Percentiles rank a stretch among this genome's conserved stretches.
phyloP scores from a whole-genome alignment of 2,329 filamentous ascomycete genomes.

The Colletotrichum musicola region DNA sequence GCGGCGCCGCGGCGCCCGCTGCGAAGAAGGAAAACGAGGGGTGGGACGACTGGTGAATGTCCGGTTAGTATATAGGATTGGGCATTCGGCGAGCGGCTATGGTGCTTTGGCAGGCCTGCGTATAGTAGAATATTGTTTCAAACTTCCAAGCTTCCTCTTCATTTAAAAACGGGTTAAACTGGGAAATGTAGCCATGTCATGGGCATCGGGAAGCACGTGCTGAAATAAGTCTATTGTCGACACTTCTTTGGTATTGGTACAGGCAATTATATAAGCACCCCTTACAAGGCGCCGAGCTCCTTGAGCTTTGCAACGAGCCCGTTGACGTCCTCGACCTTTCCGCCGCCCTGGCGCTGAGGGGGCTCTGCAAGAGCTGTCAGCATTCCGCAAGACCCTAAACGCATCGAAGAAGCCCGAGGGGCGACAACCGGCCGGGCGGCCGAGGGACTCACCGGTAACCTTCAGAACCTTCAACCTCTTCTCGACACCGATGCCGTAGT shows the following conservation, averaged over 20 bases:
- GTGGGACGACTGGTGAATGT: slow-evolving; percentile 73
- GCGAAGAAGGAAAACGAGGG: slow-evolving; percentile 67
- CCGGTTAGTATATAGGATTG: slow-evolving; percentile 9
- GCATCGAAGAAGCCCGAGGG: neutral
- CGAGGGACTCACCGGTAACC: slow-evolving; percentile 78
- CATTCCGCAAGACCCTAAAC: neutral
- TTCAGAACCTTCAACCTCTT: slow-evolving; percentile 89
- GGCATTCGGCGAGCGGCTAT: slow-evolving; percentile 38
- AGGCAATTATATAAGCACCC: slow-evolving; percentile 13
- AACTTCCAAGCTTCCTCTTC: too few species aligned
- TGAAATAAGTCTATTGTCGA: slow-evolving; percentile 30
- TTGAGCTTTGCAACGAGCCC: slow-evolving; percentile 95
- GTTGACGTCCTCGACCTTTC: slow-evolving; percentile 97
- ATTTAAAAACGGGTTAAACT: too few species aligned
- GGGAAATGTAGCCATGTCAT: neutral
- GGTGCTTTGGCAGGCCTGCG: slow-evolving; percentile 32
- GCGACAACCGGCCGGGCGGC: neutral
- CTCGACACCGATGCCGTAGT: slow-evolving; percentile 82
- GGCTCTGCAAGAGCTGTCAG: slow-evolving; percentile 73
- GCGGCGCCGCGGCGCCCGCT: slow-evolving; percentile 46
- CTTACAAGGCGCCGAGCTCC: slow-evolving; percentile 90
- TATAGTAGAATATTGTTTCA: slow-evolving; percentile 23
- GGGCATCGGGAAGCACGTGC: neutral
- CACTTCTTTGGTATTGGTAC: slow-evolving; percentile 26
- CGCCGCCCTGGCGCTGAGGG: slow-evolving; percentile 86